These are phyloP conservation scores for Aspergillus wentii DNA, from an alignment of 495 filamentous ascomycete species.

Conservation along the genomic window DNA sequence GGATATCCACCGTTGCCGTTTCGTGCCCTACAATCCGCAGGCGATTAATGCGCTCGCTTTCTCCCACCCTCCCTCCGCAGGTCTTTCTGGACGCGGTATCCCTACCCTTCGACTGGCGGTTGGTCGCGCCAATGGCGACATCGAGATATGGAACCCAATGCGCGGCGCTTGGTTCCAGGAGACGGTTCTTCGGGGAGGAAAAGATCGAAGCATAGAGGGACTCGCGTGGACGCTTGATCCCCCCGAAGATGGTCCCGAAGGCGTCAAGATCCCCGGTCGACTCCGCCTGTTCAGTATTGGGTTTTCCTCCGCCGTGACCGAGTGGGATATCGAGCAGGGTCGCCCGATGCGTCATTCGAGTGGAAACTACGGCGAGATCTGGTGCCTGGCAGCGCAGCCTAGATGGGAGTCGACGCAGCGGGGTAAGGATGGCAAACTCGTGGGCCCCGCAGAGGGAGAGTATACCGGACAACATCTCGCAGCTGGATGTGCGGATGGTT, in stretches of 20 bases:
- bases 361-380: slow-evolving; percentile 93
- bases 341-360: slow-evolving; percentile 73
- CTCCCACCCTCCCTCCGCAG: slow-evolving; percentile 67
- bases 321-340: slow-evolving; percentile 85
- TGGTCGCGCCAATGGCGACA: slow-evolving; percentile 90
- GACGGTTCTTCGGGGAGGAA: slow-evolving; percentile 74
- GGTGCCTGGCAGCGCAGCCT: slow-evolving; percentile 92
- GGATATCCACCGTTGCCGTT: slow-evolving; percentile 96
- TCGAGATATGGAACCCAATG: slow-evolving; percentile 96
- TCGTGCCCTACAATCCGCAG: slow-evolving; percentile 89
- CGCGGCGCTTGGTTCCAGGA: slow-evolving; percentile 88
- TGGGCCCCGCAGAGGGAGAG: slow-evolving; percentile 36
- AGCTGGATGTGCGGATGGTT: slow-evolving; percentile 88
- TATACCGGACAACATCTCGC: slow-evolving; percentile 67
- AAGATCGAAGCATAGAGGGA: slow-evolving; percentile 82
- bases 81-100: slow-evolving; percentile 43
- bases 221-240: slow-evolving; percentile 90
- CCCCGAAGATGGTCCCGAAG: slow-evolving; percentile 58
- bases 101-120: slow-evolving; percentile 73
- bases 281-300: slow-evolving; percentile 94
- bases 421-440: slow-evolving; percentile 28
- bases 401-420: slow-evolving; percentile 37
- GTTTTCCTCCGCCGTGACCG: slow-evolving; percentile 84
- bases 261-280: slow-evolving; percentile 59
- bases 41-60: slow-evolving; percentile 94